Evolutionary conservation across 2,329 filamentous ascomycete species (phyloP).

Genomic region (Nemania abortiva): DNA sequence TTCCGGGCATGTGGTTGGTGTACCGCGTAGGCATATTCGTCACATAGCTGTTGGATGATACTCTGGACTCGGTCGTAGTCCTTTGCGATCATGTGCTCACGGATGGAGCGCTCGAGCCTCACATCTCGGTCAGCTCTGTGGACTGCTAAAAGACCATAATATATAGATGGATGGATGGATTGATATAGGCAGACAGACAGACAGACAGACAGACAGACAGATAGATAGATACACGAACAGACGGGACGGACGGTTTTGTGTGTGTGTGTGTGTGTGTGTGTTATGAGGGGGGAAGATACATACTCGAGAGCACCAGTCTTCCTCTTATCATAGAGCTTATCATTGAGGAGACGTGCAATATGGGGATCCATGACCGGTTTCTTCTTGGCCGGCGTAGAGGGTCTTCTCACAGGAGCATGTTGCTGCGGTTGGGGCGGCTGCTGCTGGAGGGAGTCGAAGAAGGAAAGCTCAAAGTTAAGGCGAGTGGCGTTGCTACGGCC

Average conservation of each 20-base stretch:
- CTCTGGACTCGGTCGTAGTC: conserved; percentile 85
- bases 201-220: not conserved
- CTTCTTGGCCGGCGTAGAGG: conserved; percentile 3
- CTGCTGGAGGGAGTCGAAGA: too few species aligned
- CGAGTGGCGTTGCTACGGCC: not conserved
- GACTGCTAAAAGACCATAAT: not conserved
- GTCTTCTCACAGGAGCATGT: conserved; percentile 25
- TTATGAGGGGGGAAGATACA: conserved; percentile 53
- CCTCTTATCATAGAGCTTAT: conserved; percentile 98
- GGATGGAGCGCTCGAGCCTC: conserved; percentile 90
- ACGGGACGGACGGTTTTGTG: too few species aligned
- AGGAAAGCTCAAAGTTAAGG: too few species aligned
- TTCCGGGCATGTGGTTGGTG: conserved; percentile 97
- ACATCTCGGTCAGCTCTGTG: conserved; percentile 29
- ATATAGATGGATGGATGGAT: too few species aligned
- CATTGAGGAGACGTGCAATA: conserved; percentile 91
- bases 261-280: too few species aligned
- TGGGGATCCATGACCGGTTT: conserved; percentile 79
- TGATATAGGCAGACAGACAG: too few species aligned
- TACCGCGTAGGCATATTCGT: conserved; percentile 97
- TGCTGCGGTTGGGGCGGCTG: conserved; percentile 17
- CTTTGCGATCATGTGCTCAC: conserved; percentile 80
- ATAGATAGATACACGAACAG: not conserved
- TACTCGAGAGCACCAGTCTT: conserved; percentile 97
- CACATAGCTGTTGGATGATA: conserved; percentile 95